Percentiles rank a stretch among this genome's conserved stretches.
Evolutionary conservation across 2,329 filamentous ascomycete genomes (phyloP).

Genomic region (Arthrobotrys musiformis): DNA sequence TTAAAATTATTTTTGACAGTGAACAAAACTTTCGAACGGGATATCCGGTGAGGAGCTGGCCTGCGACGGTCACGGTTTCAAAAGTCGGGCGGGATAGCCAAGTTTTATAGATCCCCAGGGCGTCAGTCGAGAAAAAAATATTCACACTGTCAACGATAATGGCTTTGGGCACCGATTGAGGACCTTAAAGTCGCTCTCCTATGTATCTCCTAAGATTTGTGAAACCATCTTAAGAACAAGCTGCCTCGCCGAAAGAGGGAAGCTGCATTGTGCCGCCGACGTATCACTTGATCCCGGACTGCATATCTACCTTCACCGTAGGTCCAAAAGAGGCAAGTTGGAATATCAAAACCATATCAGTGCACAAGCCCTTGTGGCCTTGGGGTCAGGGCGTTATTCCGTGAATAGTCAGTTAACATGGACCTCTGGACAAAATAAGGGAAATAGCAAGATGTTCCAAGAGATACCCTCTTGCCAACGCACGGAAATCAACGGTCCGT

Average conservation of each 20-base stretch:
- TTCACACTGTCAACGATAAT: not conserved
- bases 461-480: slow-evolving; percentile 2
- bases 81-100: not conserved
- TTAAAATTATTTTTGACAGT: not conserved
- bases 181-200: not conserved
- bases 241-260: slow-evolving; percentile 38
- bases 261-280: slow-evolving; percentile 38
- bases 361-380: not conserved
- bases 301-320: slow-evolving; percentile 16
- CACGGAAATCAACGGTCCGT: slow-evolving; percentile 21
- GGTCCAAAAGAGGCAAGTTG: slow-evolving; percentile 44
- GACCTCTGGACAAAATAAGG: not conserved
- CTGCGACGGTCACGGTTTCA: slow-evolving; percentile 8
- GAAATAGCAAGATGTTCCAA: slow-evolving; percentile 1
- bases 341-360: not conserved
- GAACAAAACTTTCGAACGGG: not conserved
- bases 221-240: slow-evolving; percentile 26
- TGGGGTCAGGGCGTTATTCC: slow-evolving; percentile 14
- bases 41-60: not conserved
- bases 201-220: not conserved
- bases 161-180: not conserved
- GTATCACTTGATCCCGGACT: slow-evolving; percentile 35
- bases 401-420: slow-evolving; percentile 12
- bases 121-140: not conserved
- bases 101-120: slow-evolving; percentile 39